Base-by-base conservation (phyloP, 1,139 yeast genomes). In the Debaryomycetaceae sp. region DNA sequence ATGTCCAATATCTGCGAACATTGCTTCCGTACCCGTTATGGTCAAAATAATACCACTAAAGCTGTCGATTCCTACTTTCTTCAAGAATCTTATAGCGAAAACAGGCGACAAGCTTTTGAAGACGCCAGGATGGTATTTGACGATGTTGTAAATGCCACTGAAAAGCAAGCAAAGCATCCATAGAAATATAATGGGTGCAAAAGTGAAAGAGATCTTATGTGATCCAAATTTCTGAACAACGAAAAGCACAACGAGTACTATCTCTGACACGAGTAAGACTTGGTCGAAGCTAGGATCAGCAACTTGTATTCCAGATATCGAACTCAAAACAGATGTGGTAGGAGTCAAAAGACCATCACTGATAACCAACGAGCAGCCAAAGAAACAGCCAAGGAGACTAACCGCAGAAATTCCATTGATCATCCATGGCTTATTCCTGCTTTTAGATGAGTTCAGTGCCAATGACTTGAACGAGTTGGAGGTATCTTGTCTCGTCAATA, bases 321-420 rank as follows among this genome's bases (percentile, higher is more conserved):
- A 81, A 49, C 80, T 73, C 45, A 80, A 66, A 1, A 81, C 81
- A 1, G 85, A 79, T 3, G 83, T 78, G 1, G 85, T 79, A 24
- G 86, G 85, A 4, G 85, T 81, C 49, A 81, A 66, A 46, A 81
- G 62, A 6, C 85, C 85, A 59, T 81, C 85, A 3, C 82, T 74
- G 40, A 80, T 64, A 20, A 80, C 80, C 53, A 81, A 63, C 0
- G 82, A 64, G 55, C 83, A 78, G 4, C 85, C 85, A 38, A 78
- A 46, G 48, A 80, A 77, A 50, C 83, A 76, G 7, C 70, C 57
- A n/a, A 57, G 54, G 42, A 75, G 54, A 34, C 71, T 67, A 34
- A 70, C 52, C 24, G 48, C 53, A 6, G 75, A 68, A 4, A 75
- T 54, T 11, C 56, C 36, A 36, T 57, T 60, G 24, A 64, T 58